phyloP scores from a whole-genome alignment of 2,329 filamentous ascomycete species.

The Pestalotiopsis sp. region DNA sequence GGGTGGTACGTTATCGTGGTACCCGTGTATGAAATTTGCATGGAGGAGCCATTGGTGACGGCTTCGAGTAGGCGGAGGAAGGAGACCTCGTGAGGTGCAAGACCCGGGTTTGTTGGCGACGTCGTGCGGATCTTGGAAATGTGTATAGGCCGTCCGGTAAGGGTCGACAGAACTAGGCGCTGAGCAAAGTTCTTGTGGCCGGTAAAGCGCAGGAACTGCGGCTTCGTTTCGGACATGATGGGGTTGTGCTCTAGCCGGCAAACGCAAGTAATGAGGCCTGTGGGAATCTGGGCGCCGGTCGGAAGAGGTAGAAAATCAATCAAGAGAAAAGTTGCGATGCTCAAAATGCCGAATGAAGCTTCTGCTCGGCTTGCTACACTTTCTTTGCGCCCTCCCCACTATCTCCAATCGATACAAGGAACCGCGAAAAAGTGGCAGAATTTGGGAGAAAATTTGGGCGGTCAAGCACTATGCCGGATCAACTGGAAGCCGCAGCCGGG shows the following conservation, averaged over 20 bases:
- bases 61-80: conserved; percentile 93
- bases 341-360: not conserved
- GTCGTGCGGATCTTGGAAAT: conserved; percentile 92
- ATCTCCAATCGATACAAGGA: conserved; percentile 8
- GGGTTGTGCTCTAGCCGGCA: not conserved
- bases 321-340: not conserved
- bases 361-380: not conserved
- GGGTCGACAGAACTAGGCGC: conserved; percentile 85
- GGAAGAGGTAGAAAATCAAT: not conserved
- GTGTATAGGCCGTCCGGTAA: conserved; percentile 86
- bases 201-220: conserved; percentile 74
- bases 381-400: conserved; percentile 3
- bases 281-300: not conserved
- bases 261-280: conserved; percentile 2
- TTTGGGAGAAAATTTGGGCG: conserved; percentile 22
- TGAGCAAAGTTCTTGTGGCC: conserved; percentile 82
- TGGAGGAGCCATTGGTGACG: conserved; percentile 90
- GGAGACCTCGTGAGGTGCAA: conserved; percentile 91
- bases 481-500: not conserved
- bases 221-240: conserved; percentile 35
- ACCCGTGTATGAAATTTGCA: conserved; percentile 96
- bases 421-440: conserved; percentile 20
- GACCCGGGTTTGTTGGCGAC: conserved; percentile 84
- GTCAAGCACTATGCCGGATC: conserved; percentile 10
- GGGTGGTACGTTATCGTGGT: conserved; percentile 92